These are phyloP conservation scores for Neonectria magnoliae DNA, from an alignment of 2,329 filamentous ascomycete genomes.

Conservation along the genomic window DNA sequence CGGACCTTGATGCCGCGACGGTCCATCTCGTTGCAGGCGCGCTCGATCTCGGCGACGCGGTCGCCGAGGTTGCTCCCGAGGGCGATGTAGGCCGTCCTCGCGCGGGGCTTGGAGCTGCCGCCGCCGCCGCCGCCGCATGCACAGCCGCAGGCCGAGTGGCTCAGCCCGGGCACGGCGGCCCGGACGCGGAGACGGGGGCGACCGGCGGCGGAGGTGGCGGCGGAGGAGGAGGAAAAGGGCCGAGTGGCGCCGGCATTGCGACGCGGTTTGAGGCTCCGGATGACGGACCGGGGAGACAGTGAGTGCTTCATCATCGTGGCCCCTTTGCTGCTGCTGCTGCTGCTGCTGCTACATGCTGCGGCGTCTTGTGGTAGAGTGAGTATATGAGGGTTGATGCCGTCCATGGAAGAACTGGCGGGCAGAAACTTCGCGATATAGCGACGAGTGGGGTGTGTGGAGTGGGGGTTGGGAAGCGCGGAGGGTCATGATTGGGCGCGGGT, in stretches of 20 bases:
- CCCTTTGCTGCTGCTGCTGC: slow-evolving; percentile 6
- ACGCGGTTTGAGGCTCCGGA: slow-evolving; percentile 16
- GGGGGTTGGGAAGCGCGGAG: neutral
- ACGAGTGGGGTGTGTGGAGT: slow-evolving; percentile 34
- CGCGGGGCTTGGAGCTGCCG: slow-evolving; percentile 42
- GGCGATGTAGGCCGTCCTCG: slow-evolving; percentile 77
- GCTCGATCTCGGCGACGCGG: slow-evolving; percentile 84
- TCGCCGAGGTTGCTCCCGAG: slow-evolving; percentile 94
- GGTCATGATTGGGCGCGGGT: neutral
- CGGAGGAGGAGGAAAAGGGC: slow-evolving; percentile 23
- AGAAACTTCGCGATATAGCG: slow-evolving; percentile 39
- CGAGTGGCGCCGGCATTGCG: slow-evolving; percentile 21
- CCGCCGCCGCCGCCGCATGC: slow-evolving; percentile 40
- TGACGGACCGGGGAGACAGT: slow-evolving; percentile 23
- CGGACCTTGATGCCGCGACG: slow-evolving; percentile 75
- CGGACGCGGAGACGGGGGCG: slow-evolving; percentile 29
- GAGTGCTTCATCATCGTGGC: slow-evolving; percentile 32
- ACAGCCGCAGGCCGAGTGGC: slow-evolving; percentile 48
- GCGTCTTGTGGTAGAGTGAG: neutral
- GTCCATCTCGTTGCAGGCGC: slow-evolving; percentile 82
- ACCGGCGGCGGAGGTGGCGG: slow-evolving; percentile 21
- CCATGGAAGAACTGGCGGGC: slow-evolving; percentile 23
- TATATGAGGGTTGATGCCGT: neutral
- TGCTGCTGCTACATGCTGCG: slow-evolving; percentile 28
- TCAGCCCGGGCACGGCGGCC: slow-evolving; percentile 26